phyloP scores from a whole-genome alignment of 106 monocot genomes.

The Dendrobium officinale region DNA sequence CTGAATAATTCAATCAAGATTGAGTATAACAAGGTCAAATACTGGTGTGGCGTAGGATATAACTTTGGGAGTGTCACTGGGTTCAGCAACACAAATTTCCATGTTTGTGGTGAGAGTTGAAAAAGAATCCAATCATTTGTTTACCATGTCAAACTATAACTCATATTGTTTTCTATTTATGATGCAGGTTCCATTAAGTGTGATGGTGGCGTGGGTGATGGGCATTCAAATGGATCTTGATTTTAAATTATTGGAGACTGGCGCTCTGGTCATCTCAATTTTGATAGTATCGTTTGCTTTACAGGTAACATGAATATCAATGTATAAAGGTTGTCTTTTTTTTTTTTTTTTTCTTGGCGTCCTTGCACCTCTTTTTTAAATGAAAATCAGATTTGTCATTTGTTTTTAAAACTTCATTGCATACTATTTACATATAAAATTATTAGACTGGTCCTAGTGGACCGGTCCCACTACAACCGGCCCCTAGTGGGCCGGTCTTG shows the following conservation, averaged over 20 bases:
- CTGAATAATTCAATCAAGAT: not conserved
- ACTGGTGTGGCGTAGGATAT: conserved; percentile 50
- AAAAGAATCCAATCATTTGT: not conserved
- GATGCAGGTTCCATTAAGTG: conserved; percentile 54
- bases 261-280: conserved; percentile 42
- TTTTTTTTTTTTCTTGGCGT: no score
- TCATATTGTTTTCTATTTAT: not conserved
- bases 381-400: no score
- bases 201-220: conserved; percentile 75
- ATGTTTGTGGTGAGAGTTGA: conserved; percentile 72
- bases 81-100: conserved; percentile 86
- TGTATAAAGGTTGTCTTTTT: no score
- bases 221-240: conserved; percentile 78
- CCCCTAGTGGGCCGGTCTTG: no score
- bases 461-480: no score
- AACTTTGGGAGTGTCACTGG: conserved; percentile 78
- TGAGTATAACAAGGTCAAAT: not conserved
- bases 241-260: conserved; percentile 64
- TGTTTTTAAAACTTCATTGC: no score
- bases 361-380: no score
- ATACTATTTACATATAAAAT: no score
- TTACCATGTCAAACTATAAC: not conserved
- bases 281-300: conserved; percentile 48
- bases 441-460: no score
- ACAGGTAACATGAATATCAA: conserved; percentile 29